Evolutionary conservation across 345 rosid genomes (phyloP), one percentile per base, ranked within the genome.

Genomic region (Viola odorata): DNA sequence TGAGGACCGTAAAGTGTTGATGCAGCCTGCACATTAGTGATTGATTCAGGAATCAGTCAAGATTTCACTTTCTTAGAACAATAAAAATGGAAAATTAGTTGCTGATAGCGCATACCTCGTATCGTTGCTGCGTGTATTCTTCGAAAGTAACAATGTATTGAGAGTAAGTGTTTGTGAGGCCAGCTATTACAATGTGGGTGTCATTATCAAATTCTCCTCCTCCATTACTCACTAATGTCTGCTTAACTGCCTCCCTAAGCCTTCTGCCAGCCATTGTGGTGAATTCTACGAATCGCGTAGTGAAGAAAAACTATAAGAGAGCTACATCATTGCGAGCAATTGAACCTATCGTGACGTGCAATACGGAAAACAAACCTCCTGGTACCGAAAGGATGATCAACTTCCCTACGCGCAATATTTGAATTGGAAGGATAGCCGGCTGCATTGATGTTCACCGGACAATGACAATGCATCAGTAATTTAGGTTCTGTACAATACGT

Each of bases 1-100:
- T 78, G 71, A 38, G 90, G 90, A 13, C 85, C 90, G 13, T 85
- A 85, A 16, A 85, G 79, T 6, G 90, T 85, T 0, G 90, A 80
- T 55, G 90, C 87, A 42, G 78, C 85, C 82, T 85, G 78, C 66
- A 74, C 45, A 52, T 39, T 51, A 5, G 14, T 4, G 37, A 9
- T 42, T 9, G 47, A 39, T 5, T n/a, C 41, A 13, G 37, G 4
- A 5, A 9, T 16, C n/a, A 48, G 45, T 37, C 11, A 47, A n/a
- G 3, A 32, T 13, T 13, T 16, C 39, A 10, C 12, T 4, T 6
- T 53, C 9, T 53, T 23, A 2, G 32, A 23, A 23, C n/a, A 7
- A 23, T 3, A 23, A 7, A 14, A 5, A 5, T 23, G 12, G 32
- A 9, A 7, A 53, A 0, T 37, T 38, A 47, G 12, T 47, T 11